Evolutionary conservation across 2,329 filamentous ascomycete species (phyloP).

Genomic region (Capronia americana): DNA sequence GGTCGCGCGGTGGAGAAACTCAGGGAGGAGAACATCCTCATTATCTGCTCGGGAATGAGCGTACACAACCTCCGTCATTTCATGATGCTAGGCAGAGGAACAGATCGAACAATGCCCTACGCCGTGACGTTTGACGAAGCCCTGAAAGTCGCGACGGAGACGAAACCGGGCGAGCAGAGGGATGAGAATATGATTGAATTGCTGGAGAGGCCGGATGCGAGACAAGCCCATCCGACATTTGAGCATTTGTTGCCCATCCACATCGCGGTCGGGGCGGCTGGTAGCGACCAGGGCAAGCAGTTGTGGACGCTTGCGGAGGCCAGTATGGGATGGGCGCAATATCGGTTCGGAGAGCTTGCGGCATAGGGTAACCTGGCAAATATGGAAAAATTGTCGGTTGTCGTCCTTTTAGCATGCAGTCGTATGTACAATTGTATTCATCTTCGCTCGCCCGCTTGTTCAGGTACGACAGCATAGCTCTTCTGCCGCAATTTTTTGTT

Average conservation of each 20-base stretch:
- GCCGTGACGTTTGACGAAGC: slow-evolving; percentile 70
- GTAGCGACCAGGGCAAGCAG: slow-evolving; percentile 53
- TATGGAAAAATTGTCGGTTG: not conserved
- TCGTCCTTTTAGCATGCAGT: slow-evolving; percentile 6
- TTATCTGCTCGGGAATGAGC: slow-evolving; percentile 76
- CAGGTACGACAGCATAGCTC: not conserved
- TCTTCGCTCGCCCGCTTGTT: not conserved
- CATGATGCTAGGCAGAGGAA: slow-evolving; percentile 47
- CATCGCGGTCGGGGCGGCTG: slow-evolving; percentile 63
- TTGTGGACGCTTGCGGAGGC: slow-evolving; percentile 58
- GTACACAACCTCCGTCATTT: slow-evolving; percentile 72
- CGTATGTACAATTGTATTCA: slow-evolving; percentile 35
- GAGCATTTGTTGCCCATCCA: slow-evolving; percentile 68
- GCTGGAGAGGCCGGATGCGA: slow-evolving; percentile 60
- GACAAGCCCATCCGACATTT: slow-evolving; percentile 67
- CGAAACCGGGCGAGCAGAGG: slow-evolving; percentile 49
- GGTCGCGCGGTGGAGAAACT: slow-evolving; percentile 70
- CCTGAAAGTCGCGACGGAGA: slow-evolving; percentile 68
- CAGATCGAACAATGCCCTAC: slow-evolving; percentile 60
- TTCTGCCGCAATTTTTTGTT: not conserved
- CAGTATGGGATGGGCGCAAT: slow-evolving; percentile 63
- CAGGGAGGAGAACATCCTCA: slow-evolving; percentile 70
- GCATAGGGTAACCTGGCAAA: slow-evolving; percentile 8
- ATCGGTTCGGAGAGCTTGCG: slow-evolving; percentile 53
- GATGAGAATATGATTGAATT: slow-evolving; percentile 55